Base-by-base conservation (phyloP, 2,329 filamentous ascomycete genomes). In the Aspergillus novofumigatus region DNA sequence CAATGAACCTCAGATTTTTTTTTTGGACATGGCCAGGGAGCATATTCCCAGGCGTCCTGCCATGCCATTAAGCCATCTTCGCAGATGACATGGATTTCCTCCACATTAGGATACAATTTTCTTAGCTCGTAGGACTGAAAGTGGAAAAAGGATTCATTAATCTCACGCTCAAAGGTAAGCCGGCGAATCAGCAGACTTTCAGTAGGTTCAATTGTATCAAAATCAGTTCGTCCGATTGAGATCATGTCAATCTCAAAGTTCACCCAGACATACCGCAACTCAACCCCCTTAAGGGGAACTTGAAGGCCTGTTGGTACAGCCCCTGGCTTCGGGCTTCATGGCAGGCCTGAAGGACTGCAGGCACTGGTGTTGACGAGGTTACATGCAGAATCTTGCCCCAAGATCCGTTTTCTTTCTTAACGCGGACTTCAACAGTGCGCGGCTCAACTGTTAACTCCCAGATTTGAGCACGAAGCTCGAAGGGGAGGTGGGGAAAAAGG, bases 401-500 rank as follows among this genome's bases (percentile, higher is more conserved):
- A 38, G 32, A 29, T 21, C 20, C 38, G 4, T 42, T 0, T 14
- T 23, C 5, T 50, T 20, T n/a, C 35, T 49, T 45, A 0, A 11
- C 10, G 1, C 45, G 29, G 17, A 54, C 32, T 17, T 54, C 47
- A 1, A 54, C 52, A 3, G 45, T 54, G 8, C 45, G 52, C 20
- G 47, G 47, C 45, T 54, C 52, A 23, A 54, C 45, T 4, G 52
- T 49, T 23, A 54, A 10, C 25, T 50, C 17, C 52, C 52, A 54
- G 0, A 54, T 49, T 14, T 4, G 52, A 50, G 45, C 29, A 3
- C 52, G 52, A 20, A 54, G 28, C 29, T 54, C 52, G 21, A 49
- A 49, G 52, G 52, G 52, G 45, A 54, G 52, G 21, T 14, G 76
- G 67, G 59, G 74, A 4, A 78, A 71, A 77, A 72, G 49, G 61